Evolutionary conservation across 208 protist species (phyloP).

Genomic region (Kentomonas sorsogonicus): DNA sequence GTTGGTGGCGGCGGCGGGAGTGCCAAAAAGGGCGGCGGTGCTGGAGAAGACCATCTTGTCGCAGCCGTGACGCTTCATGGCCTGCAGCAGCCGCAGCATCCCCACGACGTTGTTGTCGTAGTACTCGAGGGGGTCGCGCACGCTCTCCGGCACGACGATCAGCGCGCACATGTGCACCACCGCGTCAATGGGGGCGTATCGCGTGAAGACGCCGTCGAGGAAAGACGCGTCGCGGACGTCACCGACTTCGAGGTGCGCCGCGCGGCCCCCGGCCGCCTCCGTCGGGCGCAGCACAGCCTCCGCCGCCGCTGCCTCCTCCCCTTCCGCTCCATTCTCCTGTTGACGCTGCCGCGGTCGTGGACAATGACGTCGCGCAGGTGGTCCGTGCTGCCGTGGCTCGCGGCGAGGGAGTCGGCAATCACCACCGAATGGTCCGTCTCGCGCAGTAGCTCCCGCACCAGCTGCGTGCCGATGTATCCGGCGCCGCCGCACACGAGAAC

Average conservation of each 20-base stretch:
- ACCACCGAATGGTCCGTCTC: conserved; percentile 80
- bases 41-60: conserved; percentile 96
- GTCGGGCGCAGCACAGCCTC: too few relatives aligned
- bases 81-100: conserved; percentile 88
- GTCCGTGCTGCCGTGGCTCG: conserved; percentile 47
- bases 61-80: conserved; percentile 88
- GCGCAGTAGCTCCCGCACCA: conserved; percentile 88
- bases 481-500: conserved; percentile 95
- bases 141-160: conserved; percentile 93
- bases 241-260: conserved; percentile 64
- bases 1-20: conserved; percentile 22
- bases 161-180: conserved; percentile 95
- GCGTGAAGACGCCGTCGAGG: conserved; percentile 87
- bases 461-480: conserved; percentile 98
- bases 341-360: not conserved
- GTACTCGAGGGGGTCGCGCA: conserved; percentile 89
- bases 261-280: conserved; percentile 19
- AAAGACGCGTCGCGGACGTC: conserved; percentile 80
- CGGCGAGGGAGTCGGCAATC: conserved; percentile 91
- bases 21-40: conserved; percentile 93
- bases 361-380: conserved; percentile 22
- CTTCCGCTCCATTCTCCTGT: not conserved
- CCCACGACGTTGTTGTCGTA: conserved; percentile 97
- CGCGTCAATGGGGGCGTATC: conserved; percentile 71
- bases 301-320: too few relatives aligned